These are phyloP conservation scores for Athelia sp. DNA, from an alignment of 1,284 basidiomycete species.

Conservation along the genomic window DNA sequence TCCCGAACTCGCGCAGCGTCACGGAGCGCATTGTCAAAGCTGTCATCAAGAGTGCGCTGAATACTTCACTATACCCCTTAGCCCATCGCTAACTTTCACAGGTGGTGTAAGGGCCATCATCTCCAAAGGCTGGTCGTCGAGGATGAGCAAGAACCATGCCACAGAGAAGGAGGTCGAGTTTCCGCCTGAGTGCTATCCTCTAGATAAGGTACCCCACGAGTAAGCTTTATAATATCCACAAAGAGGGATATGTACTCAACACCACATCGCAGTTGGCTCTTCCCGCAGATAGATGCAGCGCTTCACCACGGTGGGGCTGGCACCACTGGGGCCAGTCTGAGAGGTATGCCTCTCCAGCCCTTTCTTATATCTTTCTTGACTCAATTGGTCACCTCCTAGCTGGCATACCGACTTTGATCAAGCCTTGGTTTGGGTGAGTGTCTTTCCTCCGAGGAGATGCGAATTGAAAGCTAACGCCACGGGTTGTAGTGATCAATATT, in stretches of 20 bases:
- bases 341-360: too few species aligned
- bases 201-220: conserved; percentile 75
- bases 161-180: conserved; percentile 32
- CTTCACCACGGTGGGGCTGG: conserved; percentile 73
- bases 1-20: conserved; percentile 63
- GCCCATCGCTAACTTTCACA: conserved; percentile 14
- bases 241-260: neutral
- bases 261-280: conserved; percentile 51
- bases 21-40: conserved; percentile 62
- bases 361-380: too few species aligned
- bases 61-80: neutral
- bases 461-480: too few species aligned
- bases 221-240: conserved; percentile 13
- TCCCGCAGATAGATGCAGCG: conserved; percentile 65
- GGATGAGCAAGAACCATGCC: conserved; percentile 38
- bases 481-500: conserved; percentile 61
- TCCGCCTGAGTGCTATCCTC: conserved; percentile 37
- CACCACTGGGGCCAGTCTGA: conserved; percentile 62
- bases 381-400: too few species aligned
- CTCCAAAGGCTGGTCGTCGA: conserved; percentile 73
- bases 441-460: too few species aligned
- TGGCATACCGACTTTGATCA: conserved; percentile 73
- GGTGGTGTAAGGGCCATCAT: conserved; percentile 68
- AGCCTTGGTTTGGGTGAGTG: conserved; percentile 55
- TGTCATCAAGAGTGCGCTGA: conserved; percentile 49